phyloP scores from a whole-genome alignment of 176 grass and related monocot species.

The Hordeum marinum region DNA sequence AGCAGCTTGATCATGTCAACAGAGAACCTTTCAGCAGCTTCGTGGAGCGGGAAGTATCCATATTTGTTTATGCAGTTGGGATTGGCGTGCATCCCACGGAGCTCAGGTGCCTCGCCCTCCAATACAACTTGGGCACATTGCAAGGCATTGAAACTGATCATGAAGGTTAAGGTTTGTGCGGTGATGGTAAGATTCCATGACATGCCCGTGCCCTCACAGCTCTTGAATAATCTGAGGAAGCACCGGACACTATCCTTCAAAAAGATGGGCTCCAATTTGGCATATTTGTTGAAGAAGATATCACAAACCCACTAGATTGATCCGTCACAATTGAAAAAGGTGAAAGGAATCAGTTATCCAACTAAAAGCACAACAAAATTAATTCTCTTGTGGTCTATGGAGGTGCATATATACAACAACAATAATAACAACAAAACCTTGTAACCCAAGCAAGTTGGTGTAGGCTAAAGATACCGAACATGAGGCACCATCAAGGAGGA shows the following conservation, averaged over 20 bases:
- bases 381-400: too few relatives aligned
- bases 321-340: background rate
- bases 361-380: too few relatives aligned
- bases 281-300: background rate
- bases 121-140: too few relatives aligned
- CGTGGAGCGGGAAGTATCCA: too few relatives aligned
- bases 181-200: too few relatives aligned
- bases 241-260: background rate
- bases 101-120: too few relatives aligned
- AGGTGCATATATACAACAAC: background rate
- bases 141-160: too few relatives aligned
- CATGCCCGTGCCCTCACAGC: background rate
- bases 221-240: background rate
- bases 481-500: background rate
- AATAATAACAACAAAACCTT: background rate
- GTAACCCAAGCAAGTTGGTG: background rate
- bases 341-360: background rate
- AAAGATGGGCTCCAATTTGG: background rate
- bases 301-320: background rate
- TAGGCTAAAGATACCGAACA: background rate
- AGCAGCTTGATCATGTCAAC: too few relatives aligned
- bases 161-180: too few relatives aligned
- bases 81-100: too few relatives aligned
- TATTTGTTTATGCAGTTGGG: too few relatives aligned
- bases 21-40: too few relatives aligned